Percentiles rank a stretch among this genome's conserved stretches.
Evolutionary conservation across 2,329 filamentous ascomycete species (phyloP).

Genomic region (Boeremia lycopersici): DNA sequence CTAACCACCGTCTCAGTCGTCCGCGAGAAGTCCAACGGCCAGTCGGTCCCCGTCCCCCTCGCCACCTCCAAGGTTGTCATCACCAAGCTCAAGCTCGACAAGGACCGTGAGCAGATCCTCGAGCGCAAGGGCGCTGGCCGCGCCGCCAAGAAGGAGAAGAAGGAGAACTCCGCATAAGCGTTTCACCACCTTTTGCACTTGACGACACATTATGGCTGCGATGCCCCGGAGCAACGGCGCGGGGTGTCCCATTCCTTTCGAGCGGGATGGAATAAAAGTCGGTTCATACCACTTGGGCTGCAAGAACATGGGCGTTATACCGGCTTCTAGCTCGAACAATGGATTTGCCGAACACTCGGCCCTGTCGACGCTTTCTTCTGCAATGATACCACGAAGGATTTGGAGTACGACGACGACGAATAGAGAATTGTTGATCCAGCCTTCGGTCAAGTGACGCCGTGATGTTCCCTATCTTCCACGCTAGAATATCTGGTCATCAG

Average conservation of each 20-base stretch:
- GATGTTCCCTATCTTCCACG: constrained; percentile 50
- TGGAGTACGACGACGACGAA: constrained; percentile 32
- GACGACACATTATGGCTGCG: constrained; percentile 48
- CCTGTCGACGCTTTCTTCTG: constrained; percentile 41
- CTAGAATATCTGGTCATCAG: constrained; percentile 89
- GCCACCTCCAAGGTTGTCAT: constrained; percentile 97
- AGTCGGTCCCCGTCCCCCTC: constrained; percentile 92
- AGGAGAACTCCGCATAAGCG: constrained; percentile 61
- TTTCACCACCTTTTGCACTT: constrained; percentile 36
- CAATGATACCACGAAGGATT: constrained; percentile 38
- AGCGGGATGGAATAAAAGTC: constrained; percentile 49
- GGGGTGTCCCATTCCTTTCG: constrained; percentile 40
- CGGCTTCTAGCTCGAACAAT: constrained; percentile 47
- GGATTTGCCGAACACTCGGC: constrained; percentile 42
- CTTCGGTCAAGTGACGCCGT: constrained; percentile 30
- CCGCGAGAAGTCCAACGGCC: constrained; percentile 97
- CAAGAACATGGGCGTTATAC: constrained; percentile 47
- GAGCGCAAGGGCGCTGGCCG: constrained; percentile 83
- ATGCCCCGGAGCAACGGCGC: constrained; percentile 40
- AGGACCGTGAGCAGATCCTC: constrained; percentile 88
- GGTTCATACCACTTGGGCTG: constrained; percentile 43
- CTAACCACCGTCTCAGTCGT: constrained; percentile 61
- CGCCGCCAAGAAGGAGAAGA: constrained; percentile 76
- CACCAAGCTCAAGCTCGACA: constrained; percentile 98
- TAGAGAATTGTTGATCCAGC: constrained; percentile 34